Evolutionary conservation across 306 rosid species (phyloP).

Genomic region (Malus asiatica): DNA sequence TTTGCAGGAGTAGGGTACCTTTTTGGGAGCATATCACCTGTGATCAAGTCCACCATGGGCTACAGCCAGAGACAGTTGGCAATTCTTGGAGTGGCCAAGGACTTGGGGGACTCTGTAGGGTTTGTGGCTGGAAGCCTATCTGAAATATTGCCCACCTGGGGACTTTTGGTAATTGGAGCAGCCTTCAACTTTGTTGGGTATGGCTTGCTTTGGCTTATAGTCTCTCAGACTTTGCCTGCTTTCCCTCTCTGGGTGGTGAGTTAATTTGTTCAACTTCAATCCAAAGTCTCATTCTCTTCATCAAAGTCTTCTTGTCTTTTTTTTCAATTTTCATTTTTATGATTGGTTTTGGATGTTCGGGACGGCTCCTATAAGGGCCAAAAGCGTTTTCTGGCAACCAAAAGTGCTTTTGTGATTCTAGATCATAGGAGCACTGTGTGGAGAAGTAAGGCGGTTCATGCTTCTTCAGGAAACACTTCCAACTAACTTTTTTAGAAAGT

Average conservation of each 20-base stretch:
- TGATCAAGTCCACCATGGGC: slow-evolving; percentile 54
- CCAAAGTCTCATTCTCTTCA: neutral
- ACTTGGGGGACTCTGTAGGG: slow-evolving; percentile 71
- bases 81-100: slow-evolving; percentile 76
- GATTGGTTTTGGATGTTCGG: neutral
- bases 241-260: slow-evolving; percentile 90
- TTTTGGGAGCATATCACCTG: slow-evolving; percentile 82
- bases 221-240: slow-evolving; percentile 39
- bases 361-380: neutral
- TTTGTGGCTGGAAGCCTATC: slow-evolving; percentile 60
- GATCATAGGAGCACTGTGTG: too few relatives aligned
- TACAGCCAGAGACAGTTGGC: slow-evolving; percentile 71
- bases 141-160: slow-evolving; percentile 72
- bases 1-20: slow-evolving; percentile 83
- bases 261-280: slow-evolving; percentile 1
- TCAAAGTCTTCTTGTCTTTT: neutral
- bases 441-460: too few relatives aligned
- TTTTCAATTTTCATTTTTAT: neutral
- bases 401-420: too few relatives aligned
- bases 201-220: slow-evolving; percentile 75
- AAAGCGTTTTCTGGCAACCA: neutral
- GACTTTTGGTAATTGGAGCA: slow-evolving; percentile 56
- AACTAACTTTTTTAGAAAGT: neutral
- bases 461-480: too few relatives aligned
- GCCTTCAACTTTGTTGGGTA: slow-evolving; percentile 59